These are phyloP conservation scores for Raphanus hybrid DNA, from an alignment of 441 rosid species.

Conservation along the genomic window DNA sequence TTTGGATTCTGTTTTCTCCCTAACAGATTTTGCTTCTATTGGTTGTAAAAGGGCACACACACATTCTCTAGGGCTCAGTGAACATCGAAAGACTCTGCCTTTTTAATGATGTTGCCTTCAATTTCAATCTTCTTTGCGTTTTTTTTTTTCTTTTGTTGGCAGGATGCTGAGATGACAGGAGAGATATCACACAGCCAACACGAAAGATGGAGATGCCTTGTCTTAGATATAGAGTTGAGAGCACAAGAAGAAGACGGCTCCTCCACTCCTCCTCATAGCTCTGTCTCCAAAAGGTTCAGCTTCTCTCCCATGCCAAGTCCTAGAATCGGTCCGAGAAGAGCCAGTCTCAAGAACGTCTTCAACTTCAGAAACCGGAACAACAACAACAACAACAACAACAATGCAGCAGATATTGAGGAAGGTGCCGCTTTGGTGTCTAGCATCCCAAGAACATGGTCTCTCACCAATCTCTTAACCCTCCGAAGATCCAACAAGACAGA, in stretches of 20 bases:
- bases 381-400: constrained; percentile 24
- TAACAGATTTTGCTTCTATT: not conserved
- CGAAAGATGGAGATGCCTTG: constrained; percentile 31
- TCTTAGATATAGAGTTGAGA: constrained; percentile 27
- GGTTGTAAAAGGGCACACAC: not conserved
- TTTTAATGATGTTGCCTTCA: not conserved
- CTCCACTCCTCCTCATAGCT: constrained; percentile 22
- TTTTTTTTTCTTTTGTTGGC: not conserved
- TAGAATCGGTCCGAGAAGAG: constrained; percentile 47
- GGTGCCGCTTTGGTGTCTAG: constrained; percentile 70
- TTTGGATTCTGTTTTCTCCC: not conserved
- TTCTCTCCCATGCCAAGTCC: constrained; percentile 59
- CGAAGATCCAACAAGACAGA: constrained; percentile 53
- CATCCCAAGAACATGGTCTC: constrained; percentile 70
- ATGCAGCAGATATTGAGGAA: constrained; percentile 71
- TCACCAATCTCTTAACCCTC: constrained; percentile 73
- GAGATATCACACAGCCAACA: constrained; percentile 46
- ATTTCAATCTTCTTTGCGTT: constrained; percentile 21
- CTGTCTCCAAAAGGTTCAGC: constrained; percentile 25
- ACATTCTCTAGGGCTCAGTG: not conserved
- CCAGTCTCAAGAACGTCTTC: constrained; percentile 52
- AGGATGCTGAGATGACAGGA: constrained; percentile 76
- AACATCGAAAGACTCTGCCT: not conserved
- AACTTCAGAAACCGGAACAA: constrained; percentile 66
- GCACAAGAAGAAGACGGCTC: constrained; percentile 23